These are phyloP conservation scores for Rutstroemia sp. DNA, from an alignment of 2,329 filamentous ascomycete genomes.

Conservation along the genomic window DNA sequence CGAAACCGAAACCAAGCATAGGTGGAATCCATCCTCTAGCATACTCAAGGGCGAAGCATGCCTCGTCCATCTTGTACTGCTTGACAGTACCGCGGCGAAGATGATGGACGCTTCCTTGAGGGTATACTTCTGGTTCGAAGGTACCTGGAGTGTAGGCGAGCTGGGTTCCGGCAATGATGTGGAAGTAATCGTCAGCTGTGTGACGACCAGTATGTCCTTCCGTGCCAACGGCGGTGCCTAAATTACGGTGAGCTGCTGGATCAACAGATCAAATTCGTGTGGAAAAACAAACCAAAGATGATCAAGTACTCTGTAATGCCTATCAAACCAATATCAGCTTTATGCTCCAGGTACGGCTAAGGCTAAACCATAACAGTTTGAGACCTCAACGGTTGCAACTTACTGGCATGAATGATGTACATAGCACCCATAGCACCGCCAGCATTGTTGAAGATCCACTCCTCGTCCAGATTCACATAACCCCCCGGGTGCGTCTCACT, in stretches of 20 bases:
- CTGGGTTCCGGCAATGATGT: constrained; percentile 76
- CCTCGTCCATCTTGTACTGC: constrained; percentile 75
- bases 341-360: not conserved
- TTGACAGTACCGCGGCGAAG: constrained; percentile 63
- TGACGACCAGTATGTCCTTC: constrained; percentile 85
- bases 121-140: constrained; percentile 64
- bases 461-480: constrained; percentile 63
- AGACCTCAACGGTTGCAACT: constrained; percentile 28
- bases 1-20: constrained; percentile 86
- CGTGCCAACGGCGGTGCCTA: constrained; percentile 67
- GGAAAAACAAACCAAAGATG: constrained; percentile 54
- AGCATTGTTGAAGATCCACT: constrained; percentile 90
- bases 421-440: constrained; percentile 88
- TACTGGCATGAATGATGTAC: constrained; percentile 83
- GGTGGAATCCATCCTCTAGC: constrained; percentile 85
- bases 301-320: constrained; percentile 84
- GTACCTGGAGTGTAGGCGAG: constrained; percentile 64
- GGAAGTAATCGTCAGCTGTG: constrained; percentile 91
- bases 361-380: not conserved
- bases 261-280: not conserved
- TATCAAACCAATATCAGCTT: constrained; percentile 24
- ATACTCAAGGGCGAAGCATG: constrained; percentile 77
- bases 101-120: constrained; percentile 63
- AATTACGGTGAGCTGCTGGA: not conserved
- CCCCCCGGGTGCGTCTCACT: constrained; percentile 38